phyloP scores from a whole-genome alignment of 768 basidiomycete species.

The Suillus discolor region DNA sequence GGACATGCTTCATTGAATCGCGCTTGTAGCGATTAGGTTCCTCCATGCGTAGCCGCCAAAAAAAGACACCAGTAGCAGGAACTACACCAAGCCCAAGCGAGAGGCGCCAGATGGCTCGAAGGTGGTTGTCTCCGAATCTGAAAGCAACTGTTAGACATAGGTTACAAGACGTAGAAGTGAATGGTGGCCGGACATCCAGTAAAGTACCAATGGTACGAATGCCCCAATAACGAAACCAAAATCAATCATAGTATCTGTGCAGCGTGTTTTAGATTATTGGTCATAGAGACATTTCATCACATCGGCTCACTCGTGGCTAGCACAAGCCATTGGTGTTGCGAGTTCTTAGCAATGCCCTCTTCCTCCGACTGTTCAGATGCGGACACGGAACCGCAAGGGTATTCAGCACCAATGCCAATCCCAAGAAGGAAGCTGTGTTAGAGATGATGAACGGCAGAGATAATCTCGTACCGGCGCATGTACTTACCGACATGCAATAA shows the following conservation, averaged over 20 bases:
- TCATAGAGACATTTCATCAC: constrained; percentile 1
- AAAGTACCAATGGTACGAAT: constrained; percentile 83
- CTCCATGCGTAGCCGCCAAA: constrained; percentile 86
- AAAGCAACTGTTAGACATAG: constrained; percentile 1
- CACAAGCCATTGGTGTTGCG: constrained; percentile 86
- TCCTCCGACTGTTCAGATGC: constrained; percentile 91
- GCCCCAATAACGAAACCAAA: constrained; percentile 77
- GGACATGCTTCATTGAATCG: constrained; percentile 75
- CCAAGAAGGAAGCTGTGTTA: constrained; percentile 76
- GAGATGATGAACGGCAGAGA: not conserved
- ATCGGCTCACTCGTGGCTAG: constrained; percentile 77
- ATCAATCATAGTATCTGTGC: constrained; percentile 81
- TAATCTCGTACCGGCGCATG: not conserved
- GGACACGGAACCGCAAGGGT: constrained; percentile 88
- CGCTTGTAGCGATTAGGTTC: constrained; percentile 76
- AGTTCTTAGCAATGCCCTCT: constrained; percentile 70
- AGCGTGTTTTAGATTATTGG: constrained; percentile 11
- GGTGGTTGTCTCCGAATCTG: constrained; percentile 77
- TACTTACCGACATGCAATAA: constrained; percentile 72
- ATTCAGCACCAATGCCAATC: constrained; percentile 86
- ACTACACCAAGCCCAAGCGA: constrained; percentile 83
- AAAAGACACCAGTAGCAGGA: constrained; percentile 78
- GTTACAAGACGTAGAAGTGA: not conserved
- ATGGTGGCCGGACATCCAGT: constrained; percentile 70
- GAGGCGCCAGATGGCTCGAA: constrained; percentile 85